Evolutionary conservation across 257 asterid species (phyloP), one percentile per base, ranked within the genome.

Genomic region (Galeopsis tetrahit): DNA sequence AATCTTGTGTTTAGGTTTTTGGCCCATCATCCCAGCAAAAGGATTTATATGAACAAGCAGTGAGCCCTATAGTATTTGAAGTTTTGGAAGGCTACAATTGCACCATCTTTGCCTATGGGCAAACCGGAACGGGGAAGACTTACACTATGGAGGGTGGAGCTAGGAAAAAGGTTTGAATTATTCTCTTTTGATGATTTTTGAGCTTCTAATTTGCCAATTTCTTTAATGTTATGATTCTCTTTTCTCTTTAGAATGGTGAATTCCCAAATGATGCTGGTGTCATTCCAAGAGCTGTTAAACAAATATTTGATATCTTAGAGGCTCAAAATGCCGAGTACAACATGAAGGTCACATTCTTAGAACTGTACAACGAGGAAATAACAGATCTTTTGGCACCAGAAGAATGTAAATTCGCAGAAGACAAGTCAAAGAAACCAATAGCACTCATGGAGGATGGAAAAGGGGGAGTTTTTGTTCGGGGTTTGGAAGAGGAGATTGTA

Each of bases 91-190:
- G 97, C 76, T 94, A 89, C 77, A 94, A 88, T 77, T 95, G 98
- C 88, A 92, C 99, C 21, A 90, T 95, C 67, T 95, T 95, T 70
- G 99, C 99, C 31, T 95, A 95, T 80, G 98, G 99, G 57, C 99
- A 95, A 84, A 95, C 98, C 7, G 98, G 99, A 80, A 91, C 98
- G 0, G 99, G 99, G 79, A 89, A 94, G 79, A 91, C 99, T 34
- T 94, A 89, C 80, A 94, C 99, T 34, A 95, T 92, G 99, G 99
- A 92, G 89, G 99, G 98, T 71, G 99, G 99, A 79, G 89, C 91
- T 55, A 82, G 99, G 73, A 95, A 95, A 81, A 95, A 87, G 97
- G 99, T 94, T 43, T 42, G 65, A 35, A 73, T 33, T 46, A 34
- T 72, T 71, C 13, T 60, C 53, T 10, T 15, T 6, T 64, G 66